These are phyloP conservation scores for Ambrosia trifida DNA, from an alignment of 129 eudicot species.

Conservation along the genomic window DNA sequence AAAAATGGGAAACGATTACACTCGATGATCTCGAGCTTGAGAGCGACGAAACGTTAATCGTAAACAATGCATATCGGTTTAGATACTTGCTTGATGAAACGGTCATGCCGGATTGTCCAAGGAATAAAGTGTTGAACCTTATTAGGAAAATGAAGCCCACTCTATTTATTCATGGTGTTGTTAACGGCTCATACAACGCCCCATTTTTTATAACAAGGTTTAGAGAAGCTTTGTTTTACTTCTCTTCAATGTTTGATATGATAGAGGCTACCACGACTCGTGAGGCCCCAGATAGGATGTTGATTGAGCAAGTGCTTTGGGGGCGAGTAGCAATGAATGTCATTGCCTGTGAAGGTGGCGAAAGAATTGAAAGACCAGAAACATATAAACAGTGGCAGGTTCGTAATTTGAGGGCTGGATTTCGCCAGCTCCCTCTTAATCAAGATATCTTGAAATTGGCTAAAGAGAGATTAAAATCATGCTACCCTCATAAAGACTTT, in stretches of 20 bases:
- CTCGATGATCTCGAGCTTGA: conserved; percentile 61
- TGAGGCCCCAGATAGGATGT: conserved; percentile 55
- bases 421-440: conserved; percentile 57
- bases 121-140: conserved; percentile 57
- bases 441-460: conserved; percentile 62
- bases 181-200: conserved; percentile 68
- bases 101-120: conserved; percentile 68
- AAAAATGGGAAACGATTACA: conserved; percentile 73
- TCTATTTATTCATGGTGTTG: conserved; percentile 59
- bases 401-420: conserved; percentile 62
- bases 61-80: conserved; percentile 58
- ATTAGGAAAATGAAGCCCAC: conserved; percentile 59
- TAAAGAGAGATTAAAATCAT: conserved; percentile 44
- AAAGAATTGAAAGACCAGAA: conserved; percentile 84
- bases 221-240: conserved; percentile 79
- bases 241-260: conserved; percentile 82
- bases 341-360: conserved; percentile 81
- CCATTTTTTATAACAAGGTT: conserved; percentile 77
- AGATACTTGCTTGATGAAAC: conserved; percentile 66
- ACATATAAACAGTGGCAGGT: conserved; percentile 88
- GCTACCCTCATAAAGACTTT: conserved; percentile 59
- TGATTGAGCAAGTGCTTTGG: conserved; percentile 60
- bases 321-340: conserved; percentile 81
- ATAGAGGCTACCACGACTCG: conserved; percentile 61
- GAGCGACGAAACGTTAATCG: conserved; percentile 56